Evolutionary conservation across 2,329 filamentous ascomycete species (phyloP).

Genomic region (Epichloe elymi): DNA sequence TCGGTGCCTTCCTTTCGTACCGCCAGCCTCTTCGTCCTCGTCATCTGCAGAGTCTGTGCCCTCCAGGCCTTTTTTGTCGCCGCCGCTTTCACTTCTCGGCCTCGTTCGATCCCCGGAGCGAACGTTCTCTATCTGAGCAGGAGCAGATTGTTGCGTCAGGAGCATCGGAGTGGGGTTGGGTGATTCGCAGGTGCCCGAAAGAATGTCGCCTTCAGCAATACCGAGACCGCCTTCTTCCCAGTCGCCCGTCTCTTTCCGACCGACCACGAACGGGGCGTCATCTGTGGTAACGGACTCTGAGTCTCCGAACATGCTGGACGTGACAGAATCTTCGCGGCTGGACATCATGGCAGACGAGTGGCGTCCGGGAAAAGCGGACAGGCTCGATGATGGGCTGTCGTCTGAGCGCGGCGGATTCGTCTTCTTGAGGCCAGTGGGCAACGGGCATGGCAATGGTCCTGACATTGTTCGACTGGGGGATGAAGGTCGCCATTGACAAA

Average conservation of each 20-base stretch:
- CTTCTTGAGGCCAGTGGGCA: conserved; percentile 53
- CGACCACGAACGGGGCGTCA: conserved; percentile 63
- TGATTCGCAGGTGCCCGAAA: conserved; percentile 19
- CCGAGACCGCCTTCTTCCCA: conserved; percentile 71
- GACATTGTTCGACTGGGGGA: conserved; percentile 31
- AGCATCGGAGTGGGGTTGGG: conserved; percentile 38
- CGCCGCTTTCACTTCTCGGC: conserved; percentile 57
- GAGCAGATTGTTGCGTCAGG: conserved; percentile 50
- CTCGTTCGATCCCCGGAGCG: conserved; percentile 62
- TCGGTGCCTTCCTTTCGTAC: conserved; percentile 29
- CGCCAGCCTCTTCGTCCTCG: conserved; percentile 81
- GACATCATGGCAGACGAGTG: conserved; percentile 69
- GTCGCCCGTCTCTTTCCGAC: conserved; percentile 59
- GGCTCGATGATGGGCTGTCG: conserved; percentile 74
- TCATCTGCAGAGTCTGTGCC: conserved; percentile 82
- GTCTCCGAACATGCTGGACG: conserved; percentile 78
- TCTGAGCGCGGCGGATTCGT: conserved; percentile 49
- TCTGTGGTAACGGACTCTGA: conserved; percentile 67
- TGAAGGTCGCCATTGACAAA: conserved; percentile 89
- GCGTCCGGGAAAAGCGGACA: conserved; percentile 54
- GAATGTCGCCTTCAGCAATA: conserved; percentile 51
- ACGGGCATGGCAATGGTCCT: conserved; percentile 39
- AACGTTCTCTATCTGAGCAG: conserved; percentile 42
- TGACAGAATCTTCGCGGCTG: conserved; percentile 78
- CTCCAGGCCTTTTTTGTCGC: conserved; percentile 61